Conservation (phyloP, 345 rosid species). For the Jatropha curcas region DNA sequence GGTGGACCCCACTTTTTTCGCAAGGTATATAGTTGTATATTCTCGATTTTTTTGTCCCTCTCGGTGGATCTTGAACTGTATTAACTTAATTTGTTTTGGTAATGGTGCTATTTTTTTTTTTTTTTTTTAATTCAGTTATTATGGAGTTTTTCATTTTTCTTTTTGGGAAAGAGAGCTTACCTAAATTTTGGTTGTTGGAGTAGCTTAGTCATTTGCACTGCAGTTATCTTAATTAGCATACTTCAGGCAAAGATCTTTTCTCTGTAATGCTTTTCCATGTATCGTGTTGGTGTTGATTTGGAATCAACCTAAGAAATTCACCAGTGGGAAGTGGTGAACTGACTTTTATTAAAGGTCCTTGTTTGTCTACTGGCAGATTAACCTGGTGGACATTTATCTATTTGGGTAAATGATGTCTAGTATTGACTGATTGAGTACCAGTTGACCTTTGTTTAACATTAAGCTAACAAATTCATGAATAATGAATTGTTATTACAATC, state of each 20-base stretch:
- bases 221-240: not conserved
- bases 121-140: no score
- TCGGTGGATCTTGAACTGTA: no score
- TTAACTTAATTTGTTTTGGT: not conserved
- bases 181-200: not conserved
- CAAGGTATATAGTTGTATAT: conserved; percentile 45
- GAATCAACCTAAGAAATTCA: not conserved
- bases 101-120: not conserved
- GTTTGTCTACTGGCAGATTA: no score
- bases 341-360: not conserved
- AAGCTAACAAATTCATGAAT: not conserved
- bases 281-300: not conserved
- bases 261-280: not conserved
- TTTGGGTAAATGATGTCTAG: not conserved
- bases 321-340: not conserved
- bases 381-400: not conserved
- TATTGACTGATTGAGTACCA: no score
- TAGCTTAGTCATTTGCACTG: not conserved
- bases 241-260: not conserved
- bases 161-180: not conserved
- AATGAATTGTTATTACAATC: not conserved
- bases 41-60: not conserved
- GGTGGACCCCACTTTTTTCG: conserved; percentile 56
- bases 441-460: not conserved
- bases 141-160: no score